Conservation (phyloP, 345 rosid genomes). For the Euphorbia peplus region DNA sequence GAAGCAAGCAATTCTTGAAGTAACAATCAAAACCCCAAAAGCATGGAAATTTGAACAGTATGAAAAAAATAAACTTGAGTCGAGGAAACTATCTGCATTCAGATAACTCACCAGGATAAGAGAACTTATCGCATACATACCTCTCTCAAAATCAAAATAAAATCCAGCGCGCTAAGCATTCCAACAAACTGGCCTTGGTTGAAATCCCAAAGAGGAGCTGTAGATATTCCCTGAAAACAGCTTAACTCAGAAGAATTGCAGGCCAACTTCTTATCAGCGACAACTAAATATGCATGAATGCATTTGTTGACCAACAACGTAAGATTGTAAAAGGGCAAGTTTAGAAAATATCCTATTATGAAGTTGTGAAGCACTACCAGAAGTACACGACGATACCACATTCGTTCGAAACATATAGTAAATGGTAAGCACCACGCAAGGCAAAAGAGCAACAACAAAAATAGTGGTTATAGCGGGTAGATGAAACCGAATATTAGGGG, state of each 20-base stretch:
- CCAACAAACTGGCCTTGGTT: slow-evolving; percentile 30
- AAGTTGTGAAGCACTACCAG: not conserved
- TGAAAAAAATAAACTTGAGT: not conserved
- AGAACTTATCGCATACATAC: slow-evolving; percentile 12
- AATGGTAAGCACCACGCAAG: not conserved
- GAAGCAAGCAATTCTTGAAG: not conserved
- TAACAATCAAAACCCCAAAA: slow-evolving; percentile 1
- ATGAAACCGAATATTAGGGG: no score
- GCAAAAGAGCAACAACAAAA: not conserved
- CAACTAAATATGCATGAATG: slow-evolving; percentile 18
- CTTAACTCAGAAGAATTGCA: slow-evolving; percentile 28
- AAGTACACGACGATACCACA: not conserved
- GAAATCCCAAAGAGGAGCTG: slow-evolving; percentile 36
- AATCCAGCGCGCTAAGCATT: slow-evolving; percentile 33
- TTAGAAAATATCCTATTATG: not conserved
- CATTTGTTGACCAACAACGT: slow-evolving; percentile 4
- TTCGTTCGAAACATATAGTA: not conserved
- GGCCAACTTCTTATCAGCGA: slow-evolving; percentile 26
- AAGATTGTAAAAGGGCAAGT: not conserved
- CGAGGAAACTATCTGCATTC: not conserved
- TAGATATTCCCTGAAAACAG: slow-evolving; percentile 36
- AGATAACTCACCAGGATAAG: slow-evolving; percentile 11
- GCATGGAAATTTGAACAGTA: not conserved
- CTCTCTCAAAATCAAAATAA: slow-evolving; percentile 35
- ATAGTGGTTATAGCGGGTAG: no score